Evolutionary conservation across 306 rosid genomes (phyloP).

Genomic region (Betula pendula): DNA sequence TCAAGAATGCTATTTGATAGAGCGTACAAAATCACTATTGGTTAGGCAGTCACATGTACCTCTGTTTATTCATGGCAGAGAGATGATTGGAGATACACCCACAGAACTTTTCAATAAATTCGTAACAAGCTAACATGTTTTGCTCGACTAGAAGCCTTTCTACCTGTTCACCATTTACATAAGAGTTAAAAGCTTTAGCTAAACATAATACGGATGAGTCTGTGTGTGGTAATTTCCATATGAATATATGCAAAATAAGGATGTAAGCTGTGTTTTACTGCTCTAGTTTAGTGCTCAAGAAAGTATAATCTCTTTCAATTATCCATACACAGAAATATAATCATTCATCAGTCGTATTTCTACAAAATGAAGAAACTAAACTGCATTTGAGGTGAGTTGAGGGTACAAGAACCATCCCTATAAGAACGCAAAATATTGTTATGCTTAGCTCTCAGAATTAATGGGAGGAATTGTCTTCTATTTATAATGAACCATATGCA

Average conservation of each 20-base stretch:
- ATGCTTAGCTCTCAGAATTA: too few relatives aligned
- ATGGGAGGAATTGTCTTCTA: too few relatives aligned
- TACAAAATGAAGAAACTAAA: background rate
- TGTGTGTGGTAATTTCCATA: background rate
- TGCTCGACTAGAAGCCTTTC: conserved; percentile 61
- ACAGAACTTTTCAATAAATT: conserved; percentile 47
- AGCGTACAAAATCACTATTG: background rate
- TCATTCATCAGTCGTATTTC: background rate
- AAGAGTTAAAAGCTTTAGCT: conserved; percentile 7
- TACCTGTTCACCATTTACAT: conserved; percentile 44
- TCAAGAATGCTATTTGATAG: too few relatives aligned
- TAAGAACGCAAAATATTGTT: background rate
- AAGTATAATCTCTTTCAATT: background rate
- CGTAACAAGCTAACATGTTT: conserved; percentile 50
- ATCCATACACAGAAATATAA: background rate
- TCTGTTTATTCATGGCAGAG: conserved; percentile 53
- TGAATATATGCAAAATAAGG: background rate
- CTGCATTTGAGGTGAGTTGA: background rate
- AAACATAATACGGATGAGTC: background rate
- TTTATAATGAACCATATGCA: too few relatives aligned
- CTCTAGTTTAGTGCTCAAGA: background rate
- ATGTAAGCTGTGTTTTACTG: background rate
- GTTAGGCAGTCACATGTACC: conserved; percentile 36
- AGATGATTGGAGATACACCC: conserved; percentile 53
- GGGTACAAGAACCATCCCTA: background rate